Conservation (phyloP, 1,284 basidiomycete genomes). For the Cryptococcus floricola region DNA sequence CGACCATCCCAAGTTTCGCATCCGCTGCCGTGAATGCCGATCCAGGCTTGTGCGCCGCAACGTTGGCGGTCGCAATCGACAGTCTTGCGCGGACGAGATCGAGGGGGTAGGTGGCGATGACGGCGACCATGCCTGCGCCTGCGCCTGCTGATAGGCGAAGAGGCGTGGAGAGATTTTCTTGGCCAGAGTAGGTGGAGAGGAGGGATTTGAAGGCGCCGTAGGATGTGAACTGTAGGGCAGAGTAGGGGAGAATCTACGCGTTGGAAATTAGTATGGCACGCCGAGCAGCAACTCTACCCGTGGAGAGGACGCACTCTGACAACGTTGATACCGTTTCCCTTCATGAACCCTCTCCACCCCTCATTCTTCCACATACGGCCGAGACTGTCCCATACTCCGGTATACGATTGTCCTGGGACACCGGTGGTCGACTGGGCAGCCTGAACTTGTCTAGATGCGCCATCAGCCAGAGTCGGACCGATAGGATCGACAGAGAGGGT, state of each 20-base stretch:
- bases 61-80: conserved; percentile 73
- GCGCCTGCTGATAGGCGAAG: conserved; percentile 78
- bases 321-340: conserved; percentile 82
- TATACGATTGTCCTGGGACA: conserved; percentile 61
- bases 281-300: background rate
- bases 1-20: conserved; percentile 65
- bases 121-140: conserved; percentile 83
- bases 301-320: conserved; percentile 55
- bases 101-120: conserved; percentile 86
- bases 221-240: conserved; percentile 85
- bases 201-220: conserved; percentile 81
- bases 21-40: conserved; percentile 35
- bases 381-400: conserved; percentile 75
- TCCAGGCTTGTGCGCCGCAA: conserved; percentile 38
- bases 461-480: background rate
- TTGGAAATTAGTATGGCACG: background rate
- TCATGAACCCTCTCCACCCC: conserved; percentile 86
- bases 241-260: conserved; percentile 53
- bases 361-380: conserved; percentile 86
- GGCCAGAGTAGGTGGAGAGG: conserved; percentile 51
- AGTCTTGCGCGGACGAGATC: conserved; percentile 89
- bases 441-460: conserved; percentile 68
- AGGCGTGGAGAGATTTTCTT: conserved; percentile 73
- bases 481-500: background rate
- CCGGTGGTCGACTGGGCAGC: conserved; percentile 7